Conservation (phyloP, 805 yeast genomes). For the Kockiozyma suomiensis region DNA sequence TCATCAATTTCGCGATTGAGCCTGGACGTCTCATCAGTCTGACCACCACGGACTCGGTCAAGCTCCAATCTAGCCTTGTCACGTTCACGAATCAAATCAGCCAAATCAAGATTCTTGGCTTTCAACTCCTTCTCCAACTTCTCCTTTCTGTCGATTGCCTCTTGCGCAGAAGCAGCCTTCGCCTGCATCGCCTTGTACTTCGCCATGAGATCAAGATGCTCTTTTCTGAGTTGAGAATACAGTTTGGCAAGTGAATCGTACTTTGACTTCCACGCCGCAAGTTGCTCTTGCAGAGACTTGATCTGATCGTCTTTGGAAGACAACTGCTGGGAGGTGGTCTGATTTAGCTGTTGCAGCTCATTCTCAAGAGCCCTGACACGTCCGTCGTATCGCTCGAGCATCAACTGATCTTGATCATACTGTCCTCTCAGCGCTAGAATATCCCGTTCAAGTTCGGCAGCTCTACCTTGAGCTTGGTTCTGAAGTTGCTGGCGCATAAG, state of each 20-base stretch:
- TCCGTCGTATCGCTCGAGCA: constrained; percentile 84
- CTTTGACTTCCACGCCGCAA: constrained; percentile 76
- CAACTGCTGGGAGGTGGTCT: constrained; percentile 70
- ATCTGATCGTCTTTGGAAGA: constrained; percentile 76
- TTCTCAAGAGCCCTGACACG: constrained; percentile 79
- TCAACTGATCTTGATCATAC: constrained; percentile 79
- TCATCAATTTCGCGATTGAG: constrained; percentile 67
- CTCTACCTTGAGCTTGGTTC: constrained; percentile 74
- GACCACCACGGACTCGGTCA: constrained; percentile 62
- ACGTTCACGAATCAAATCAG: constrained; percentile 84
- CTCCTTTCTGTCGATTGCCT: constrained; percentile 81
- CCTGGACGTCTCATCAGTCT: constrained; percentile 64
- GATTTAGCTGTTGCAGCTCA: constrained; percentile 63
- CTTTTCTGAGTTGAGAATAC: constrained; percentile 89
- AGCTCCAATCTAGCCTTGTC: constrained; percentile 84
- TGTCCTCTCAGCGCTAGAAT: constrained; percentile 73
- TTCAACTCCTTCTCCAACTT: constrained; percentile 79
- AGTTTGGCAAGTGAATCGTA: constrained; percentile 87
- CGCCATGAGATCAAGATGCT: constrained; percentile 76
- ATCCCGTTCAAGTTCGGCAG: constrained; percentile 81
- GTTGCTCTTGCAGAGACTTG: constrained; percentile 69
- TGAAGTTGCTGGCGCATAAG: constrained; percentile 66
- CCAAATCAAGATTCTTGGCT: constrained; percentile 80
- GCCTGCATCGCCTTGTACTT: constrained; percentile 53
- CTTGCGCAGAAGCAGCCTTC: constrained; percentile 87